These are phyloP conservation scores for Anisogramma anomala DNA, from an alignment of 2,329 filamentous ascomycete genomes.

Conservation along the genomic window DNA sequence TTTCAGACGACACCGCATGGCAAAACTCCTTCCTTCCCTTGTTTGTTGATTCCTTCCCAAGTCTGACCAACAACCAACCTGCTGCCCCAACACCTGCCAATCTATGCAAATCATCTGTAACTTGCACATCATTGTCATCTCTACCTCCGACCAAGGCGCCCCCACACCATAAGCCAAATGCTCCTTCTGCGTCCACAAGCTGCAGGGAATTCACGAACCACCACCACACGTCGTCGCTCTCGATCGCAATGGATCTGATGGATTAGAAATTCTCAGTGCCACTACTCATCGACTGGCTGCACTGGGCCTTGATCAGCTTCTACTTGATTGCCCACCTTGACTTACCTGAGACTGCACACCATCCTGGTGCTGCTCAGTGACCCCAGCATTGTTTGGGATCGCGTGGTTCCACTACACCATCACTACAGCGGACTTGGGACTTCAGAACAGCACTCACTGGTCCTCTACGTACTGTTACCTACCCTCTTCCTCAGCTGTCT, in stretches of 20 bases:
- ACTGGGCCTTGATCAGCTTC: constrained; percentile 3
- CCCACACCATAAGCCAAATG: neutral
- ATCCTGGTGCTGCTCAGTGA: constrained; percentile 2
- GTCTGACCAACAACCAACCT: too few relatives aligned
- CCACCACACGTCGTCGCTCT: constrained; percentile 9
- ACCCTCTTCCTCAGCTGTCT: neutral
- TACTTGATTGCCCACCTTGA: constrained; percentile 1
- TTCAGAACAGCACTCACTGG: neutral
- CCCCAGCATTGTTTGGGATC: neutral
- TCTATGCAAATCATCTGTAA: too few relatives aligned
- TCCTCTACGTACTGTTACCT: neutral
- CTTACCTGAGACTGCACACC: neutral
- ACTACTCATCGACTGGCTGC: constrained; percentile 14
- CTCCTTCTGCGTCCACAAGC: constrained; percentile 7
- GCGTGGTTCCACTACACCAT: neutral
- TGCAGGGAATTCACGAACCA: constrained; percentile 4
- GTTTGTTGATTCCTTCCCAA: too few relatives aligned
- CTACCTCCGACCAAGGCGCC: neutral
- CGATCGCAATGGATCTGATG: constrained; percentile 14
- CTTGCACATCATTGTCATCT: too few relatives aligned
- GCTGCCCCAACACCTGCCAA: too few relatives aligned
- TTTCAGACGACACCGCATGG: too few relatives aligned
- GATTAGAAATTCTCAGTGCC: constrained; percentile 14
- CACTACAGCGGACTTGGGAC: neutral
- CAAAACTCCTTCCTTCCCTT: too few relatives aligned